Percentiles rank a stretch among this genome's conserved stretches.
Evolutionary conservation across 2,329 filamentous ascomycete genomes (phyloP).

Genomic region (Pestalotiopsis sp.): DNA sequence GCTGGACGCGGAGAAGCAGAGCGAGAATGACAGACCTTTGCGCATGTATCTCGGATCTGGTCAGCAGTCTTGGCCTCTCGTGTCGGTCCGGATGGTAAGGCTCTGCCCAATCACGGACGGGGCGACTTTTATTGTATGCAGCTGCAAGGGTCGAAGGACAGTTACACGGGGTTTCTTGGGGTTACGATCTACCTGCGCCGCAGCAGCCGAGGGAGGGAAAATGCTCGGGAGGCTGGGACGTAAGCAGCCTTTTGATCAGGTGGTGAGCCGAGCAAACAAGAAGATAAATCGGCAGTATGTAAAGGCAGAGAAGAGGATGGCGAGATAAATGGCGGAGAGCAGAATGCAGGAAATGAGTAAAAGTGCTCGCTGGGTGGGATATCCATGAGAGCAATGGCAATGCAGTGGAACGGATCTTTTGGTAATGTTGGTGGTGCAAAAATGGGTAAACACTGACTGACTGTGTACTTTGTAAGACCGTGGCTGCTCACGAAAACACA

Average conservation of each 20-base stretch:
- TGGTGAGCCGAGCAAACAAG: background rate
- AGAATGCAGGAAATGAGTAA: background rate
- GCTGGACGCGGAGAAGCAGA: background rate
- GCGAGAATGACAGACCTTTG: background rate
- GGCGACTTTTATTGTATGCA: constrained; percentile 1
- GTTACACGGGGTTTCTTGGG: constrained; percentile 7
- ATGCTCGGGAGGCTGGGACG: background rate
- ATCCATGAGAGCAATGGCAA: background rate
- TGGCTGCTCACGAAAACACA: background rate
- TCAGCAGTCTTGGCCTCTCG: background rate
- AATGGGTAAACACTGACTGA: background rate
- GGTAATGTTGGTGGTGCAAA: background rate
- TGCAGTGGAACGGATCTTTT: background rate
- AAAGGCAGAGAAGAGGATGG: background rate
- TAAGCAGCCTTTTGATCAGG: background rate
- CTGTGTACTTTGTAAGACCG: background rate
- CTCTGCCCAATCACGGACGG: background rate
- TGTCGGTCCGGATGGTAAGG: constrained; percentile 10
- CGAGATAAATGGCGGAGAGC: background rate
- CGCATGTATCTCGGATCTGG: background rate
- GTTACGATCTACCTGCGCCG: constrained; percentile 3
- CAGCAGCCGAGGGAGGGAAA: background rate
- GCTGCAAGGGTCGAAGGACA: constrained; percentile 11
- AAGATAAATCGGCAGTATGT: too few relatives aligned
- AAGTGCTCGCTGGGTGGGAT: background rate